Conservation (phyloP, 2,329 filamentous ascomycete species). For the Volutella citrinella region DNA sequence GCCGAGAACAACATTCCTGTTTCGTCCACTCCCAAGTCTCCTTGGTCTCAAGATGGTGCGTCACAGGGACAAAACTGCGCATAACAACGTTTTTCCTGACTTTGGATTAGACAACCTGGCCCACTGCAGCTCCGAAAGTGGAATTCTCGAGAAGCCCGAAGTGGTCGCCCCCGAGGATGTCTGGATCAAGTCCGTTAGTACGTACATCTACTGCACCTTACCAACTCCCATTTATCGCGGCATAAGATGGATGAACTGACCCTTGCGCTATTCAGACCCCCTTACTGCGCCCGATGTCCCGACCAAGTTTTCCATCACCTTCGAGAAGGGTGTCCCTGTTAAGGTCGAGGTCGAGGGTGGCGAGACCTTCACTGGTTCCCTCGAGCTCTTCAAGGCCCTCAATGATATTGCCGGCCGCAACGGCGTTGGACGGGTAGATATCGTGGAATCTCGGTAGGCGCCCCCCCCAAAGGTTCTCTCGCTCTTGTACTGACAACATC, state of each 20-base stretch:
- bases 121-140: constrained; percentile 77
- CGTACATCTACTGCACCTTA: no score
- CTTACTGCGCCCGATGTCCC: no score
- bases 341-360: constrained; percentile 57
- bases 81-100: constrained; percentile 1
- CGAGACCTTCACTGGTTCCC: constrained; percentile 58
- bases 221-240: no score
- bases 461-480: no score
- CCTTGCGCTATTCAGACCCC: no score
- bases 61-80: constrained; percentile 24
- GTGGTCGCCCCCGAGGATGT: constrained; percentile 63
- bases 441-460: no score
- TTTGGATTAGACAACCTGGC: constrained; percentile 58
- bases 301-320: constrained; percentile 65
- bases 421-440: constrained; percentile 65
- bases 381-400: constrained; percentile 62
- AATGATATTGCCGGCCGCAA: constrained; percentile 63
- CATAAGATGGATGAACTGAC: no score
- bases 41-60: constrained; percentile 61
- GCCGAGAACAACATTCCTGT: constrained; percentile 66
- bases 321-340: constrained; percentile 64
- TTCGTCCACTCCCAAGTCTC: constrained; percentile 69
- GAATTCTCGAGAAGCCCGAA: constrained; percentile 61
- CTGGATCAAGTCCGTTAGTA: constrained; percentile 60
- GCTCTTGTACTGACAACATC: no score